A percentile compares a stretch with the other conserved stretches of the same genome.
Conservation (phyloP, 176 grass and related monocot species). For the Cenchrus fungigraminus region DNA sequence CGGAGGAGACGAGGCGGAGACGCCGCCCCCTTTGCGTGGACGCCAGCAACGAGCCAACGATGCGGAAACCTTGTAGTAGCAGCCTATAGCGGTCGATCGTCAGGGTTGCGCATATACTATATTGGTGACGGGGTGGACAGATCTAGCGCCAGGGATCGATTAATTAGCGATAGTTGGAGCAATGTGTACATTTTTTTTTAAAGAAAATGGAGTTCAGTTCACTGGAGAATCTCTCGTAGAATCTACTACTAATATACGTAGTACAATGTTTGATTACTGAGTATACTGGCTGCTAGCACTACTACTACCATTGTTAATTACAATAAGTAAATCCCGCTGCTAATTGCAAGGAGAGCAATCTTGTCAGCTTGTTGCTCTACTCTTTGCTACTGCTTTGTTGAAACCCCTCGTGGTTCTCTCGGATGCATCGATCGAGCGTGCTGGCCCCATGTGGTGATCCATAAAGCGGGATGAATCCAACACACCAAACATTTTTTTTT, state of each 20-base stretch:
- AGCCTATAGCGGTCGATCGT: background rate
- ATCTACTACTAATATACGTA: background rate
- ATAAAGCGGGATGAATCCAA: background rate
- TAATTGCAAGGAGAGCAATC: conserved; percentile 13
- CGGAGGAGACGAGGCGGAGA: background rate
- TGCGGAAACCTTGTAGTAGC: background rate
- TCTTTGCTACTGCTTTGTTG: background rate
- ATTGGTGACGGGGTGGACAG: background rate
- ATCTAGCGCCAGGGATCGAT: background rate
- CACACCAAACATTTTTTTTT: background rate
- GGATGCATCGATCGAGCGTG: conserved; percentile 13
- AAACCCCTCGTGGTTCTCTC: background rate
- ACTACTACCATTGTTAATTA: background rate
- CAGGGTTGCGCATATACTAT: background rate
- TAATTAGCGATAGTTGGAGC: background rate
- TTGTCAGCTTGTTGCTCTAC: background rate
- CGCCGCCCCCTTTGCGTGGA: conserved; percentile 35
- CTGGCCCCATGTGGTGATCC: conserved; percentile 8
- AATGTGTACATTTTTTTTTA: background rate
- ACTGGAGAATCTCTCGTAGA: background rate
- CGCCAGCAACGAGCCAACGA: conserved; percentile 10
- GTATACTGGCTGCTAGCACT: background rate
- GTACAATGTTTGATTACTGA: background rate
- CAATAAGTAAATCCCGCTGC: background rate
- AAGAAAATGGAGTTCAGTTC: background rate